A percentile compares a stretch with the other conserved stretches of the same genome.
Conservation (phyloP, 2,329 filamentous ascomycete species). For the Onygenales sp. region DNA sequence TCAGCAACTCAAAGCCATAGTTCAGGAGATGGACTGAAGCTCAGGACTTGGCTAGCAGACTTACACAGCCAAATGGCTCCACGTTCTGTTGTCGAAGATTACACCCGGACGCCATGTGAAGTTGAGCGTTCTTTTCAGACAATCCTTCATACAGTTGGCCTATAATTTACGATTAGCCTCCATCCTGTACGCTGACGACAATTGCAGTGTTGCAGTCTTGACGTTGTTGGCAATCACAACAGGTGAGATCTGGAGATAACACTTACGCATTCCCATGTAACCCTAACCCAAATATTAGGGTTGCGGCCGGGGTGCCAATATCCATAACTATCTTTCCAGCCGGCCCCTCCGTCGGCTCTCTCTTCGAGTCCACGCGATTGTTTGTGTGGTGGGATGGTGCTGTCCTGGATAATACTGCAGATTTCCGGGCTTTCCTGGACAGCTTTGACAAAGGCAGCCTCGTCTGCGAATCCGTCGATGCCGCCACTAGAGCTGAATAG, state of each 20-base stretch:
- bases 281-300: not conserved
- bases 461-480: not conserved
- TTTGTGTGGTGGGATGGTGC: not conserved
- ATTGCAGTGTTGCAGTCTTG: not conserved
- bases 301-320: not conserved
- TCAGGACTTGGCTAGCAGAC: not conserved
- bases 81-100: not conserved
- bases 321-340: not conserved
- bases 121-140: not conserved
- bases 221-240: not conserved
- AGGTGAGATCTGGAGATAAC: not conserved
- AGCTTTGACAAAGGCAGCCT: not conserved
- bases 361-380: not conserved
- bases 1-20: not conserved
- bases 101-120: constrained; percentile 8
- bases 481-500: not conserved
- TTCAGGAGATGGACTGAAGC: not conserved
- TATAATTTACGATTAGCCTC: not conserved
- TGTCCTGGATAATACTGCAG: not conserved
- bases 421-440: not conserved
- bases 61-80: not conserved
- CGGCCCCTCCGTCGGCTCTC: not conserved
- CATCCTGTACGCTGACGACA: not conserved
- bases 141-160: not conserved
- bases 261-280: not conserved